Evolutionary conservation across 306 rosid genomes (phyloP), one percentile per base, ranked within the genome.

Genomic region (Acmispon strigosus): DNA sequence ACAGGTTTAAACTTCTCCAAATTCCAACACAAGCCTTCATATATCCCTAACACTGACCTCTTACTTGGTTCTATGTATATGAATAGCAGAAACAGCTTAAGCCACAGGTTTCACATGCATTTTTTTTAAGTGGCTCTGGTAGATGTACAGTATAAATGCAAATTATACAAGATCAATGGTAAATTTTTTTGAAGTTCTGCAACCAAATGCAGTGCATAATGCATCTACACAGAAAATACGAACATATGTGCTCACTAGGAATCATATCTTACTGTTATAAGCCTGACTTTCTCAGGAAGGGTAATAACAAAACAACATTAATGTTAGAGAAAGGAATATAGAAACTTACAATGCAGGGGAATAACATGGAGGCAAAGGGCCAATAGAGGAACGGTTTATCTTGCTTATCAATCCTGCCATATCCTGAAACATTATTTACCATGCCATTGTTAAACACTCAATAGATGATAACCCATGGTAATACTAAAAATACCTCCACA

Each of bases 381-480:
- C 98, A 42, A 93, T 88, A 37, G 97, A 90, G 71, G 98, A 93
- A 73, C 98, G 98, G 50, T 93, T 93, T 42, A 93, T 84, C 92
- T 93, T 95, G 92, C 96, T 95, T 79, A 95, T 91, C 77, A 95
- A 81, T 62, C 99, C 99, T 6, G 97, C 99, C 99, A 95, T 95
- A 78, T 95, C 99, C 99, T 95, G 91, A 86, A 84, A 80, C 51
- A 62, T 27, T 62, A 53, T 72, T 73, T 66, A 49, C 27, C 24
- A 58, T 32, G 58, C 22, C 51, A 62, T 51, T 54, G 69, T 75
- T 71, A 83, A 74, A 78, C 32, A 29, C 22, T 12, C 45, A 44
- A 71, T 49, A 76, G 57, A 59, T 37, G 57, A 59, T 37, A 67
- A 41, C 24, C 22, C 42, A 68, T 8, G 41, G 58, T 2, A 24